Base-by-base conservation (phyloP, 1,284 basidiomycete species). In the Cutaneotrichosporon cavernicola region DNA sequence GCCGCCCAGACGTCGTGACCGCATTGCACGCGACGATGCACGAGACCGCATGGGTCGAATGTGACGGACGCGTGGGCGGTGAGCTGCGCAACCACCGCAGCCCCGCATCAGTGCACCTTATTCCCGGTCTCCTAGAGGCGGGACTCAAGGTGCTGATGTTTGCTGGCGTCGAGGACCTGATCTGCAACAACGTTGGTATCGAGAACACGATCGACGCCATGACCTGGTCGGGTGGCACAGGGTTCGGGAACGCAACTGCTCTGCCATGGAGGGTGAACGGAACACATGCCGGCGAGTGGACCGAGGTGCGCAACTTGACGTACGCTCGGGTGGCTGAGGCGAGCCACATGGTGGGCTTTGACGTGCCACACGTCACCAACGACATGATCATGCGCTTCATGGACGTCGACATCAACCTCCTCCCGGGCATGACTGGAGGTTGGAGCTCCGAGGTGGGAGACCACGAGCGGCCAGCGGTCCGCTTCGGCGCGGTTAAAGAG, bases 381-480 rank as follows among this genome's bases (percentile, higher is more conserved):
- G 96, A 99, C 80, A 98, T 99, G 97, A 96, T 99, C 73, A 87
- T 95, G 56, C 90, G 94, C 16, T 97, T 97, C 82, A 91, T 97
- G 88, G 88, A 86, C 55, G 87, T 95, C 62, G 89, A 98, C 81
- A 90, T 95, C 72, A 86, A 88, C 34, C 85, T 86, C 5, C 85
- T 97, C 52, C 84, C 89, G 2, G 92, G 90, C 65, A 84, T 89
- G 67, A 86, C 91, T 40, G 86, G 89, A 46, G 79, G 83, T 73
- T 82, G 77, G 63, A 50, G 64, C 6, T 69, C 69, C 1, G 58
- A 68, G 38, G 64, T 81, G 22, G 82, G 80, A 53, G 75, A 73
- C 22, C 71, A 74, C 46, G 74, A 76, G 49, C 65, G 79, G 43
- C 70, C 76, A 2, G 72, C 69, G 0, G 68, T 72, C 38, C 76